phyloP scores from a whole-genome alignment of 169 alveolate species.

The Besnoitia besnoiti region DNA sequence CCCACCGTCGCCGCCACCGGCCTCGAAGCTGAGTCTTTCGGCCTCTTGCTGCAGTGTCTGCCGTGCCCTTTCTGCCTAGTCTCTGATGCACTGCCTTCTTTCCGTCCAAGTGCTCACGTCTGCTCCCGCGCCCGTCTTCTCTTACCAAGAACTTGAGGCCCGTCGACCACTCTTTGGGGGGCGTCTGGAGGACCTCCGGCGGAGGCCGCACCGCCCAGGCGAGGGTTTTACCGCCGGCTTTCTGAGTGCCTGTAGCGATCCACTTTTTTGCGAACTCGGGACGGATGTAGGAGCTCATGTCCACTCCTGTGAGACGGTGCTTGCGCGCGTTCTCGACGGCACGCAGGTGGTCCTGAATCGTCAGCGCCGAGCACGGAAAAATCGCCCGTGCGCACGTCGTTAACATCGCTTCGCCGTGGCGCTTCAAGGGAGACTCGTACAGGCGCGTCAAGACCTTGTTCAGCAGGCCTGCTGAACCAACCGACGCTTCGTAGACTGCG shows the following conservation, averaged over 20 bases:
- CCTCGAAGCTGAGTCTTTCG: too few relatives aligned
- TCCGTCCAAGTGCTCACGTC: neutral
- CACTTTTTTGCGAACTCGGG: neutral
- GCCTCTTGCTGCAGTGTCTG: too few relatives aligned
- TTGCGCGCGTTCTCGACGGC: conserved; percentile 4
- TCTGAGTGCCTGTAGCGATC: neutral
- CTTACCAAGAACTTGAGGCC: neutral
- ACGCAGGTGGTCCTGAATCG: conserved; percentile 18
- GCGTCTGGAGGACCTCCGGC: conserved; percentile 8
- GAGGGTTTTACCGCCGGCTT: neutral
- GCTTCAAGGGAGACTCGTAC: neutral
- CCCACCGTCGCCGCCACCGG: too few relatives aligned
- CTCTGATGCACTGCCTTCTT: too few relatives aligned
- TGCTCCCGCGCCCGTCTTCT: neutral
- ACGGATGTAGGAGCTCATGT: neutral
- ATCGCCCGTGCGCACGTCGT: conserved; percentile 13
- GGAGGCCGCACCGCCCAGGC: conserved; percentile 39
- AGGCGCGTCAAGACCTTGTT: neutral
- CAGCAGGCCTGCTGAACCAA: neutral
- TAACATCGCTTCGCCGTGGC: conserved; percentile 10
- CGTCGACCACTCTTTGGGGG: conserved; percentile 1
- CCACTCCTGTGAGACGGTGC: conserved; percentile 27
- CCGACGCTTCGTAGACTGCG: conserved; percentile 14
- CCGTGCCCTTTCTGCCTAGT: too few relatives aligned
- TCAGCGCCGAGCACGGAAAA: neutral